Percentiles rank a stretch among this genome's conserved stretches.
Conservation (phyloP, 768 basidiomycete genomes). For the Mycena indigotica region DNA sequence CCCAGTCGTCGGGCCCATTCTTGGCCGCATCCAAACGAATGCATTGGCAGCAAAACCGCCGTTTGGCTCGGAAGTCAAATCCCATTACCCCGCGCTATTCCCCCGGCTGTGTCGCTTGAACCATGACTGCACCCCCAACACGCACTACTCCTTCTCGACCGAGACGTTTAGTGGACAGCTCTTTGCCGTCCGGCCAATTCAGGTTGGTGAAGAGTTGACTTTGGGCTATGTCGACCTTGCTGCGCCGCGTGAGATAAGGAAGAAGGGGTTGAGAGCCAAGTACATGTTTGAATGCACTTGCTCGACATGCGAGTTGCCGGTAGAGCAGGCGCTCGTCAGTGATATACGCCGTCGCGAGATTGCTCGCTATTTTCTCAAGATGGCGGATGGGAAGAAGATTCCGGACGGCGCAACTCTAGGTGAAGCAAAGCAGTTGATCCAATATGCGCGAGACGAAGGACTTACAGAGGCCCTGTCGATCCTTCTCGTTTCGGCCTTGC, state of each 20-base stretch:
- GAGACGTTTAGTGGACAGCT: constrained; percentile 11
- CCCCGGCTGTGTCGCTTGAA: constrained; percentile 16
- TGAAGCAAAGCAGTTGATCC: constrained; percentile 5
- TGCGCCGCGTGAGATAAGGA: constrained; percentile 3
- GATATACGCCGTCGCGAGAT: constrained; percentile 10
- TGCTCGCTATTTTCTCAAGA: constrained; percentile 3
- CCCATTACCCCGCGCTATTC: constrained; percentile 11
- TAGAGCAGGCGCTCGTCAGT: background rate
- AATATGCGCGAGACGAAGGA: constrained; percentile 15
- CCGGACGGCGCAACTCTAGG: background rate
- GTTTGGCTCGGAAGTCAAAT: background rate
- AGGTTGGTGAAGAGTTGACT: constrained; percentile 19
- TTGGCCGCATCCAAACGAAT: background rate
- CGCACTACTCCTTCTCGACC: constrained; percentile 11
- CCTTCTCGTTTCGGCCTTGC: constrained; percentile 11
- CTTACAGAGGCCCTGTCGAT: constrained; percentile 14
- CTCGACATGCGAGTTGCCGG: constrained; percentile 4
- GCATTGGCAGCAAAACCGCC: background rate
- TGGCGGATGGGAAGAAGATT: background rate
- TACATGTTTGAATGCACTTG: constrained; percentile 15
- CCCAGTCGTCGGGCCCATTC: background rate
- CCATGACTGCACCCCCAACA: constrained; percentile 21
- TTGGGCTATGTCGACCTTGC: constrained; percentile 14
- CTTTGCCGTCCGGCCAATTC: constrained; percentile 10
- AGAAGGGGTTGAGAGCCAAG: background rate